A percentile compares a stretch with the other conserved stretches of the same genome.
These are phyloP conservation scores for Lipomyces chichibuensis DNA, from an alignment of 805 yeast species.

Conservation along the genomic window DNA sequence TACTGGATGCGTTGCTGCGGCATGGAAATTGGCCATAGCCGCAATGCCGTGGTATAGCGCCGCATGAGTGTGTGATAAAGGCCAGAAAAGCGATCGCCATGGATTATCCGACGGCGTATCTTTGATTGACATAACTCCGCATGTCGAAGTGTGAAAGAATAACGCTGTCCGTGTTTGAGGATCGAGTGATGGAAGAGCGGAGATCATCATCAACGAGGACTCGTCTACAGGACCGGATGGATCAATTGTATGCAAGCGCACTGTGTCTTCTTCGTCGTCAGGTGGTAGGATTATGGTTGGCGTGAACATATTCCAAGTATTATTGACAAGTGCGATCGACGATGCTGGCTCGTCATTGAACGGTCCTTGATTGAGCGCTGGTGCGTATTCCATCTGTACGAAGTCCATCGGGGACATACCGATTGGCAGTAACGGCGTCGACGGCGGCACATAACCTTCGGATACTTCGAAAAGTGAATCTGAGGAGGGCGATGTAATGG, in stretches of 20 bases:
- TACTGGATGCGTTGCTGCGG: conserved; percentile 48
- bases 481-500: neutral
- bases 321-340: conserved; percentile 9
- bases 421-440: neutral
- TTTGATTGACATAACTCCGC: conserved; percentile 62
- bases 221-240: conserved; percentile 26
- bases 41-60: conserved; percentile 65
- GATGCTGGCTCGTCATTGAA: neutral
- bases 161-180: conserved; percentile 37
- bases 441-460: neutral
- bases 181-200: conserved; percentile 30
- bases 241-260: conserved; percentile 7
- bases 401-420: conserved; percentile 13
- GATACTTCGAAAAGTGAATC: neutral
- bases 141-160: conserved; percentile 53
- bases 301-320: conserved; percentile 12
- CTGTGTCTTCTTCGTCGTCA: neutral
- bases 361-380: conserved; percentile 8
- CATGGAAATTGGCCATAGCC: conserved; percentile 68
- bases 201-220: conserved; percentile 16
- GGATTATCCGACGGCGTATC: conserved; percentile 71
- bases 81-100: conserved; percentile 62
- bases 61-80: conserved; percentile 58
- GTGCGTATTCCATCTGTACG: conserved; percentile 21
- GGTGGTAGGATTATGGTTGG: neutral